A percentile compares a stretch with the other conserved stretches of the same genome.
phyloP scores from a whole-genome alignment of 805 yeast genomes.

The Barnettozyma pratensis region DNA sequence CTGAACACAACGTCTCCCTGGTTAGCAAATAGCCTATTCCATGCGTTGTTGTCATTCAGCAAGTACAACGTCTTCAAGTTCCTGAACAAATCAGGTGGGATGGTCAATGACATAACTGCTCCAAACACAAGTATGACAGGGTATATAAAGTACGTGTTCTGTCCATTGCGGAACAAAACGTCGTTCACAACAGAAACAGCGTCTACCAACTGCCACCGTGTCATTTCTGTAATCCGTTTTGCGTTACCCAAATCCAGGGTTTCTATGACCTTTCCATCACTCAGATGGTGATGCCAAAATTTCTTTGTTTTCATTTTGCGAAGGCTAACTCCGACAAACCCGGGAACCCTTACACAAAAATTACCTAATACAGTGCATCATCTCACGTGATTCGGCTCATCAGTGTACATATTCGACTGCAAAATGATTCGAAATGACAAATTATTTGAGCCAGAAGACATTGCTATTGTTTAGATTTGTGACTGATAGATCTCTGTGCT shows the following conservation, averaged over 20 bases:
- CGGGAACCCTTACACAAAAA: too few relatives aligned
- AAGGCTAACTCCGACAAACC: too few relatives aligned
- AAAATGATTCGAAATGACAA: background rate
- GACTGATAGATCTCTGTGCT: too few relatives aligned
- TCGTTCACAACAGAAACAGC: background rate
- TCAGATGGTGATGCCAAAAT: too few relatives aligned
- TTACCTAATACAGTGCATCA: conserved; percentile 1
- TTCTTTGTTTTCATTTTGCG: too few relatives aligned
- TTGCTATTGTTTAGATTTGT: too few relatives aligned
- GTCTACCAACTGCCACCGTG: background rate
- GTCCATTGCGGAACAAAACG: conserved; percentile 4
- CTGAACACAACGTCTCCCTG: conserved; percentile 14
- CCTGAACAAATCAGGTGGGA: conserved; percentile 5
- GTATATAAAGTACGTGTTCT: conserved; percentile 5
- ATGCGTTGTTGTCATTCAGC: conserved; percentile 10
- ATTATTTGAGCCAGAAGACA: background rate
- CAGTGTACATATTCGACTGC: background rate
- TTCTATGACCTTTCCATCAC: too few relatives aligned
- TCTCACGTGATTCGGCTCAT: conserved; percentile 4
- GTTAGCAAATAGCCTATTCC: conserved; percentile 17
- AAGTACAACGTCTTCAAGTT: conserved; percentile 6
- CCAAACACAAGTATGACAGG: conserved; percentile 8
- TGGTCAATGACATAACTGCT: conserved; percentile 2
- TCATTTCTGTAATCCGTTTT: background rate
- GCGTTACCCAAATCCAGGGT: too few relatives aligned